Base-by-base conservation (phyloP, 768 basidiomycete genomes). In the Strobilomyces confusus region DNA sequence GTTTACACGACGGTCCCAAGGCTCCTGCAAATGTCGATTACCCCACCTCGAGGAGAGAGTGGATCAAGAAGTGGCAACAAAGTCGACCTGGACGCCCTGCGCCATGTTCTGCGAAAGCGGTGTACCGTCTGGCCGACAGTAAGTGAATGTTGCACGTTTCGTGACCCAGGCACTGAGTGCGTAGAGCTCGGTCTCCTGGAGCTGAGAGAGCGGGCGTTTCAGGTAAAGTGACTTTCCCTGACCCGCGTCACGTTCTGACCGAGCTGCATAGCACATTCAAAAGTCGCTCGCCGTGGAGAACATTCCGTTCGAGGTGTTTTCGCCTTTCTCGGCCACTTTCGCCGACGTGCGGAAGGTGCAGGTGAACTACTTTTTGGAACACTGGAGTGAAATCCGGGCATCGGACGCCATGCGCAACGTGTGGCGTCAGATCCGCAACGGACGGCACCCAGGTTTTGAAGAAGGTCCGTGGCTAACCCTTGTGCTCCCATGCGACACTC, bases 391-490 rank as follows among this genome's bases (percentile, higher is more conserved):
- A 29, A 90, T 95, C 50, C 85, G 89, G 38, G 71, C 79, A n/a
- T 89, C 88, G n/a, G 82, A 86, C 17, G 80, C 86, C 13, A 91
- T 94, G 89, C 80, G 79, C 50, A 80, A 78, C 57, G 86, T 94
- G 5, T 93, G 90, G 88, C 80, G 84, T 52, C 89, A 92, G 69
- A 92, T 95, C 38, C 77, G 92, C 51, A 77, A 81, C 44, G 92
- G 92, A 41, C 77, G 88, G 32, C 88, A 92, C 65, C 87, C 89
- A 17, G 91, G 92, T 1, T 93, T 92, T 63, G 92, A 92, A 71
- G 89, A 92, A 78, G 86, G 87, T 86, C 15, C 11, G 73, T 65
- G 15, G 9, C 7, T 3, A 30, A 40, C 5, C 13, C n/a, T 33
- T 29, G 56, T 32, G 29, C 20, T 50, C 36, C 9, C 4, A 2